A percentile compares a stretch with the other conserved stretches of the same genome.
phyloP scores from a whole-genome alignment of 345 rosid genomes.

The Populus tremula region DNA sequence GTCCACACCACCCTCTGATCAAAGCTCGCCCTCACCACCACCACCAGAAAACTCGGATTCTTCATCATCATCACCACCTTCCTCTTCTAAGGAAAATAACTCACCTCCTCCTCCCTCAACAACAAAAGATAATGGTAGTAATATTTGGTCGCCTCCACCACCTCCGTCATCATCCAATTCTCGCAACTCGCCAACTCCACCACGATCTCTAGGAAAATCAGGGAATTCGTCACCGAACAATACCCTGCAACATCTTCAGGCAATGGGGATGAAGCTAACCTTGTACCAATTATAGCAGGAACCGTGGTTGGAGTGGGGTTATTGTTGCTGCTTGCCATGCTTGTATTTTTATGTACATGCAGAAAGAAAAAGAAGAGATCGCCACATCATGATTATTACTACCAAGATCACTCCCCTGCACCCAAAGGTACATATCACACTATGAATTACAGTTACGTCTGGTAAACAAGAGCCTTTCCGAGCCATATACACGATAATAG shows the following conservation, averaged over 20 bases:
- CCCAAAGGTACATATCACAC: slow-evolving; percentile 7
- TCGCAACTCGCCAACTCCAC: slow-evolving; percentile 30
- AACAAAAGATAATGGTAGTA: not conserved
- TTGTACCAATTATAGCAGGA: slow-evolving; percentile 29
- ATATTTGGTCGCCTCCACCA: slow-evolving; percentile 11
- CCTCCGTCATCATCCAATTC: slow-evolving; percentile 34
- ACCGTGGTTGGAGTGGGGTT: slow-evolving; percentile 38
- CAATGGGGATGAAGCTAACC: not conserved
- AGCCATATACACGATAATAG: not conserved
- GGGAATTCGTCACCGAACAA: slow-evolving; percentile 7
- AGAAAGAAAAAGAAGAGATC: slow-evolving; percentile 49
- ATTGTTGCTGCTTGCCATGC: slow-evolving; percentile 39
- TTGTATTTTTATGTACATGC: slow-evolving; percentile 36
- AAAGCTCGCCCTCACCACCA: slow-evolving; percentile 27
- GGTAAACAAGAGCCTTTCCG: not conserved
- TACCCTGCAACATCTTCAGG: not conserved
- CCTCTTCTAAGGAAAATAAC: not conserved
- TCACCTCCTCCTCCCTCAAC: slow-evolving; percentile 7
- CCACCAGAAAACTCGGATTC: slow-evolving; percentile 25
- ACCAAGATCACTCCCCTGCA: slow-evolving; percentile 23
- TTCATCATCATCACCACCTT: slow-evolving; percentile 36
- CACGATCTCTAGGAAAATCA: slow-evolving; percentile 17
- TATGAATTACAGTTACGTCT: not conserved
- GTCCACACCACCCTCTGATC: slow-evolving; percentile 18
- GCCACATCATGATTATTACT: slow-evolving; percentile 32